These are phyloP conservation scores for Suillus paluster DNA, from an alignment of 768 basidiomycete species.

Conservation along the genomic window DNA sequence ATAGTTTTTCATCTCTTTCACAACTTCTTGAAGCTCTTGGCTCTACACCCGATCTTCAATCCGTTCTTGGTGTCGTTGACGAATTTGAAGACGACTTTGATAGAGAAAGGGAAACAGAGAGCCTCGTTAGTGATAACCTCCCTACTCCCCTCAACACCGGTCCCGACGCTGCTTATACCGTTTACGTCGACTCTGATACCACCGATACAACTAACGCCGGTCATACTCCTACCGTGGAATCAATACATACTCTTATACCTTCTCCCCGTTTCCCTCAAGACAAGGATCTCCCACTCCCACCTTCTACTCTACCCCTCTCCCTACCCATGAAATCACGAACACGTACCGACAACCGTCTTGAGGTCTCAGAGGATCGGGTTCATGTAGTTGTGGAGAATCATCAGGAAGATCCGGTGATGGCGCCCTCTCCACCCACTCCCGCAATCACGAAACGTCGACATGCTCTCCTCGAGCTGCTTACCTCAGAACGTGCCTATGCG, in stretches of 20 bases:
- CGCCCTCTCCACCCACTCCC: slow-evolving; percentile 36
- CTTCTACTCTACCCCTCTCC: slow-evolving; percentile 15
- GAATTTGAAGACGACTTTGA: slow-evolving; percentile 7
- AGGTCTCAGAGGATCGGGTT: slow-evolving; percentile 15
- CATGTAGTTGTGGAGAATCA: too few species aligned
- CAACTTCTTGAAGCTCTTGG: slow-evolving; percentile 35
- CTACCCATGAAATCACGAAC: slow-evolving; percentile 19
- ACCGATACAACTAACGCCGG: not conserved
- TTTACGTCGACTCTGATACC: slow-evolving; percentile 2
- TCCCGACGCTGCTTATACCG: slow-evolving; percentile 4
- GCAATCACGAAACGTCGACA: slow-evolving; percentile 71
- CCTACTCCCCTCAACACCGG: not conserved
- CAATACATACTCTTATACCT: not conserved
- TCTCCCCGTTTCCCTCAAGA: slow-evolving; percentile 19
- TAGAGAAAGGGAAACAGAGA: slow-evolving; percentile 5
- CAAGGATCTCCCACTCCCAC: slow-evolving; percentile 35
- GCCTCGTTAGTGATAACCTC: not conserved
- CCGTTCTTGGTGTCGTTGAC: slow-evolving; percentile 5
- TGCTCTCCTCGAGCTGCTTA: slow-evolving; percentile 76
- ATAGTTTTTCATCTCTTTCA: slow-evolving; percentile 37
- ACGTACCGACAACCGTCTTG: slow-evolving; percentile 24
- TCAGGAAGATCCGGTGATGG: slow-evolving; percentile 26
- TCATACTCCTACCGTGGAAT: slow-evolving; percentile 7
- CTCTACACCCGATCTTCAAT: slow-evolving; percentile 25
- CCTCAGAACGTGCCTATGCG: slow-evolving; percentile 81